A percentile compares a stretch with the other conserved stretches of the same genome.
phyloP scores from a whole-genome alignment of 1,139 yeast genomes.

The Meyerozyma athensensis region DNA sequence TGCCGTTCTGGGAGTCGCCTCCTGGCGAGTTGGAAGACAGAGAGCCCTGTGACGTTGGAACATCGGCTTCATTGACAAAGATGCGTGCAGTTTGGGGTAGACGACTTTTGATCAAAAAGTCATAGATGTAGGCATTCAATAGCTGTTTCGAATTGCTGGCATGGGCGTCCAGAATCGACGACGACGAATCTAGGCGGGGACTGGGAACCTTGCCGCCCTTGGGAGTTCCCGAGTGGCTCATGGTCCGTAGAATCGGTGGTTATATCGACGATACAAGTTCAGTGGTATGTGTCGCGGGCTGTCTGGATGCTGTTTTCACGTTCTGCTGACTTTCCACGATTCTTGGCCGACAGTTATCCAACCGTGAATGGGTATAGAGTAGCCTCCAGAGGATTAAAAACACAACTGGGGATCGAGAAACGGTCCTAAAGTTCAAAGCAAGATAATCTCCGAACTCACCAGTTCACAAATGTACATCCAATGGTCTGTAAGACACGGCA shows the following conservation, averaged over 20 bases:
- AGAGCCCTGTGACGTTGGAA: conserved; percentile 25
- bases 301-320: too few relatives aligned
- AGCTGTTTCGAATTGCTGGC: conserved; percentile 61
- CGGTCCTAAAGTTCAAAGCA: too few relatives aligned
- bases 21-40: conserved; percentile 6
- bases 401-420: too few relatives aligned
- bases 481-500: too few relatives aligned
- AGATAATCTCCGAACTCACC: neutral
- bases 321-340: too few relatives aligned
- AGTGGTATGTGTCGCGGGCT: too few relatives aligned
- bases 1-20: conserved; percentile 18
- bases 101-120: conserved; percentile 73
- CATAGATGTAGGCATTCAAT: conserved; percentile 81
- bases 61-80: conserved; percentile 70
- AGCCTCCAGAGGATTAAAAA: too few relatives aligned
- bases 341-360: too few relatives aligned
- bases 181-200: conserved; percentile 17
- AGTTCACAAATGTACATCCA: too few relatives aligned
- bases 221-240: conserved; percentile 7
- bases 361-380: too few relatives aligned
- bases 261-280: neutral
- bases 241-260: neutral
- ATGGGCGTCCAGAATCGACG: conserved; percentile 40
- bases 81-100: conserved; percentile 66
- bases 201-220: conserved; percentile 3